Evolutionary conservation across 176 grass and related monocot species (phyloP), one percentile per base, ranked within the genome.

Genomic region (Musa itinerans): DNA sequence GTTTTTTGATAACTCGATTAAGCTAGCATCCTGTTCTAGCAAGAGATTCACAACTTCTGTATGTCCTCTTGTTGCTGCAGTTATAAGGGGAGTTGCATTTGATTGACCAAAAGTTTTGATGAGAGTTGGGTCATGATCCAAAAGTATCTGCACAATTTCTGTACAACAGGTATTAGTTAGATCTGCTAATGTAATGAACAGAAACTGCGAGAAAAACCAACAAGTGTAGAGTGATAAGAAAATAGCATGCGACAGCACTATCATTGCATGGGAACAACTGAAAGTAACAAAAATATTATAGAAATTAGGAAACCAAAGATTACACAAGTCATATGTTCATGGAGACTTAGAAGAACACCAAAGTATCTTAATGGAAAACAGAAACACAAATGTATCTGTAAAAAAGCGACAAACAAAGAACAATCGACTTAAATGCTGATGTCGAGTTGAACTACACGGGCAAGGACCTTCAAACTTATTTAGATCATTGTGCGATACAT

Each of bases 21-120:
- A 77, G 8, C 87, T 87, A 59, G 83, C 75, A 74, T 88, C 93
- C 57, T 80, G 74, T n/a, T 85, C 79, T 25, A 96, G 87, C 68
- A 96, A 72, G n/a, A 96, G 85, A 79, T 92, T 84, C 20, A 96
- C 89, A 54, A 96, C 89, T 53, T 85, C 80, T 17, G 78, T 76
- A 76, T 92, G 93, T 54, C 93, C 93, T 71, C 93, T 91, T 73
- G 71, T 84, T 8, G 87, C 85, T 5, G 89, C 93, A 43, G 93
- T 90, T 79, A 96, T 92, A 64, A 96, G 85, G 78, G 93, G 93
- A 34, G 87, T 96, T 75, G 84, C 93, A 67, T 90, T 96, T 81
- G 93, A 96, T 81, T 82, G 93, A 53, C 89, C 89, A 65, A 92
- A 85, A 1, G 93, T 96, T 76, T 88, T 92, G 69, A 89, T 88